Base-by-base conservation (phyloP, 2,329 filamentous ascomycete species). In the Fusarium cyanostomum region DNA sequence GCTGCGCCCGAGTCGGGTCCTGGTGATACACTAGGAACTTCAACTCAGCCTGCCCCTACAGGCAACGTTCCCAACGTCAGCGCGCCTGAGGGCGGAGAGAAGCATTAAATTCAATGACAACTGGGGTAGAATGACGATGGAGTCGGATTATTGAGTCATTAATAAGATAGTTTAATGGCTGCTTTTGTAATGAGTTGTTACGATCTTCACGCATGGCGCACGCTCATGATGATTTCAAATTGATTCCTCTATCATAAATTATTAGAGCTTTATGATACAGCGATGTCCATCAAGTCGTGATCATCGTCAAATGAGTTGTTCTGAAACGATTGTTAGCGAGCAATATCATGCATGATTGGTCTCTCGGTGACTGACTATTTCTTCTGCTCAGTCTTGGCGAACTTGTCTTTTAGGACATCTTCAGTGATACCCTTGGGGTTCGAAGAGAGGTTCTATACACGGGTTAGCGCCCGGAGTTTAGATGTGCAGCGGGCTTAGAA, bases 351-450 rank as follows among this genome's bases (percentile, higher is more conserved):
- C 1, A 18, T 10, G 2, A 33, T 18, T 1, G 4, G n/a, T 18
- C 2, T 9, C 4, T 15, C 16, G 3, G 5, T 3, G 1, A 46
- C 44, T 43, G 10, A 59, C 63, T 62, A 64, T 48, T 64, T 60
- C 53, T 34, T 54, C 43, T 56, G 21, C 21, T 61, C 56, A 2
- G 59, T 66, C 79, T 90, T 90, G 52, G 79, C 77, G 49, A 88
- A 89, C 74, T 88, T 90, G 41, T 84, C 81, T 70, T 86, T 79
- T 2, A 87, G 76, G 12, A 81, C 79, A 49, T 90, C 84, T 33
- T 89, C 89, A 45, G 92, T 78, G 1, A 83, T 77, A 4, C 86
- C 86, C 68, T 82, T 83, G 11, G 90, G 90, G 82, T 93, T 93
- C 6, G 86, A 89, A 10, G 77, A 66, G 33, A 91, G 79, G 53